phyloP scores from a whole-genome alignment of 2,329 filamentous ascomycete species.

The Aureobasidium uvarum region DNA sequence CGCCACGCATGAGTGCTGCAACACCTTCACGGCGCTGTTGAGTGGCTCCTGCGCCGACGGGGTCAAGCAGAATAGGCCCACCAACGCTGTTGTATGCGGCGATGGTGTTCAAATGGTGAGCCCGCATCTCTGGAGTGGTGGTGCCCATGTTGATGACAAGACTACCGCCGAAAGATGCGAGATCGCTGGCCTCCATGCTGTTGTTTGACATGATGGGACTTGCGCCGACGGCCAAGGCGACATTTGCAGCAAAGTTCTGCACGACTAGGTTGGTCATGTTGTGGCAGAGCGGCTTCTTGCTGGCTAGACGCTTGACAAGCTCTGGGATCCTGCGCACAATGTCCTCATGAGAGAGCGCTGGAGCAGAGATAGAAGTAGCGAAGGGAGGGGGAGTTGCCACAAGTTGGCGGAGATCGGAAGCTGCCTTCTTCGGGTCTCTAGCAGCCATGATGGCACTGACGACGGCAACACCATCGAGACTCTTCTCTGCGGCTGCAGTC shows the following conservation, averaged over 20 bases:
- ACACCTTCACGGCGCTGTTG: slow-evolving; percentile 68
- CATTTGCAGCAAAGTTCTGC: slow-evolving; percentile 91
- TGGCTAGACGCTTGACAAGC: slow-evolving; percentile 59
- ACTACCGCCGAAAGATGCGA: slow-evolving; percentile 72
- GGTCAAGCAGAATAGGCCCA: slow-evolving; percentile 79
- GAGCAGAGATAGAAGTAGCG: slow-evolving; percentile 31
- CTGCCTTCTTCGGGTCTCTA: slow-evolving; percentile 61
- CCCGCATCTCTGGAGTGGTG: slow-evolving; percentile 69
- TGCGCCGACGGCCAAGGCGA: slow-evolving; percentile 78
- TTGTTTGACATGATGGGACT: slow-evolving; percentile 95
- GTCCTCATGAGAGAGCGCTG: slow-evolving; percentile 36
- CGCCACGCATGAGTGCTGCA: slow-evolving; percentile 65
- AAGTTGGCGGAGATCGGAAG: slow-evolving; percentile 58
- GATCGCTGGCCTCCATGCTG: slow-evolving; percentile 74
- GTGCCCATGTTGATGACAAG: slow-evolving; percentile 96
- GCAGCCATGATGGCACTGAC: slow-evolving; percentile 86
- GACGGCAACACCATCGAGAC: slow-evolving; percentile 77
- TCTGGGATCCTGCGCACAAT: slow-evolving; percentile 35
- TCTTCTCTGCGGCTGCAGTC: slow-evolving; percentile 56
- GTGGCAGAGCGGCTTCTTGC: slow-evolving; percentile 72
- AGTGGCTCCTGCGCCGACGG: slow-evolving; percentile 87
- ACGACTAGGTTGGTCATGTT: slow-evolving; percentile 98
- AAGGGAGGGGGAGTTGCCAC: slow-evolving; percentile 49
- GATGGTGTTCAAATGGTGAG: slow-evolving; percentile 71
- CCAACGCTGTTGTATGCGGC: slow-evolving; percentile 75